Evolutionary conservation across 148 eudicot species (phyloP), one percentile per base, ranked within the genome.

Genomic region (Persicaria maculosa): DNA sequence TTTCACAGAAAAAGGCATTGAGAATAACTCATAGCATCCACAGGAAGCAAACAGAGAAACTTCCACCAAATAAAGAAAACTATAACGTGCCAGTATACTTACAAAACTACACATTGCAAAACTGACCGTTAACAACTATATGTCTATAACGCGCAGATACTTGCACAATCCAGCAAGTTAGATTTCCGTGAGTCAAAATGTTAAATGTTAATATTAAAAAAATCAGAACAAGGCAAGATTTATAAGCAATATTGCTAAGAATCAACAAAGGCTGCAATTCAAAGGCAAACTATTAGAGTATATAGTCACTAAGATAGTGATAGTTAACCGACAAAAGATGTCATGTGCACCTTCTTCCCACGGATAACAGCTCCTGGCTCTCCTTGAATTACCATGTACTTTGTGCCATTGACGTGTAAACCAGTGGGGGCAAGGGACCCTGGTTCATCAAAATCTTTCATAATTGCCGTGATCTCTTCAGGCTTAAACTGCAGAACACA

Each of bases 381-480:
- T 54, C 52, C 52, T 31, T 31, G 36, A 31, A 31, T 31, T 31
- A 31, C 36, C 36, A 31, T 31, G 36, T 85, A 85, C 72, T 85
- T 85, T 8, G 82, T 69, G 45, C 88, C 86, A 36, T 86, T 84
- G 36, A 85, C 71, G 77, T 50, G 75, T 73, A 85, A 79, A 22
- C 88, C 88, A 77, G 84, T 85, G 20, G 86, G 88, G 44, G 88
- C 88, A 50, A 85, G 81, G 15, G 81, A 7, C 16, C 88, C 88
- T 1, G 88, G 88, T 65, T 77, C 83, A 16, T 79, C 75, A 48
- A 85, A 83, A 71, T 85, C 88, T 55, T 57, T 74, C 84, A 83
- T 81, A 76, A 83, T 77, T 16, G 64, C 84, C 36, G 50, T 64
- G 44, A 85, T 77, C 79, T 85, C 88, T 62, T 81, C 84, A 64